Base-by-base conservation (phyloP, 352 stramenopile species). In the Aphanomyces invadans region DNA sequence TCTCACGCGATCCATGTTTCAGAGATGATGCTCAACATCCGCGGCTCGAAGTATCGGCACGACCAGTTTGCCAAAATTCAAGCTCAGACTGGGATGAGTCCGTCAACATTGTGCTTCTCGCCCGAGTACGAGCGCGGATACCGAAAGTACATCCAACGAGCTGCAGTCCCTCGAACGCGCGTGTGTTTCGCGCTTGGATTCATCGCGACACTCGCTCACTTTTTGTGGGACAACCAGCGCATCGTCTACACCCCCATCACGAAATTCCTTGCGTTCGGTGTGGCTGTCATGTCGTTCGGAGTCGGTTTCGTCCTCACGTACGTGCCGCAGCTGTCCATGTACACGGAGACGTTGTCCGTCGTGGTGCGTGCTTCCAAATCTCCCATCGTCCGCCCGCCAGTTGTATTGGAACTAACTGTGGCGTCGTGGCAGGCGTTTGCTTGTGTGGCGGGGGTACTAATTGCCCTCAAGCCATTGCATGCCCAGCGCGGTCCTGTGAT, bases 321-420 rank as follows among this genome's bases (percentile, higher is more conserved):
- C 33, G 25, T 74, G 4, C 59, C 60, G 3, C 56, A 38, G 1
- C 57, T 82, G 17, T 59, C 74, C 29, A 29, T 38, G 0, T 74
- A 73, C 38, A 59, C 38, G 23, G 60, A 67, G 54, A n/a, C 32
- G 2, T 33, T 67, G 26, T 57, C 42, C 11, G 10, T 57, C 17
- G 36, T 31, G 11, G 60, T 79, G 72, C 36, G 62, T 78, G 39
- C n/a, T n/a, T n/a, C n/a, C n/a, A n/a, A n/a, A n/a, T n/a, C n/a
- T n/a, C n/a, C n/a, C n/a, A n/a, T n/a, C n/a, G n/a, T n/a, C n/a
- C n/a, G n/a, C n/a, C n/a, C n/a, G n/a, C n/a, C n/a, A n/a, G n/a
- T n/a, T n/a, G n/a, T n/a, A n/a, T n/a, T n/a, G n/a, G n/a, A n/a
- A n/a, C n/a, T n/a, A n/a, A n/a, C n/a, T n/a, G n/a, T n/a, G n/a